These are phyloP conservation scores for Pochonia chlamydosporia DNA, from an alignment of 2,329 filamentous ascomycete species.

Conservation along the genomic window DNA sequence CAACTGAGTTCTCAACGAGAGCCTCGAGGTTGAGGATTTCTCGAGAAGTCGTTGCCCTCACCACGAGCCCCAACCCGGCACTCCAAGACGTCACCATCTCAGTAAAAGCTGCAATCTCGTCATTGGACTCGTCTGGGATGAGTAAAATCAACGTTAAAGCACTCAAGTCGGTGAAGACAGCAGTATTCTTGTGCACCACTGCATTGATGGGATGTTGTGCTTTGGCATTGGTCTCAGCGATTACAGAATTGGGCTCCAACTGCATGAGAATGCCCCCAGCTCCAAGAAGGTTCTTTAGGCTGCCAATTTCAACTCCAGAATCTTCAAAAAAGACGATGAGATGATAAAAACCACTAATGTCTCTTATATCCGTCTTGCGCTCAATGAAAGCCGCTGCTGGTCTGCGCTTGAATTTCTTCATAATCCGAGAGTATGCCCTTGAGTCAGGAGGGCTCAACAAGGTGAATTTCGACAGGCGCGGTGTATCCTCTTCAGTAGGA, in stretches of 20 bases:
- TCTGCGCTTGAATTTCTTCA: slow-evolving; percentile 11
- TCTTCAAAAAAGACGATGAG: slow-evolving; percentile 22
- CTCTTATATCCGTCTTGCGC: slow-evolving; percentile 14
- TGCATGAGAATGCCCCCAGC: slow-evolving; percentile 22
- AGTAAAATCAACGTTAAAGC: slow-evolving; percentile 2
- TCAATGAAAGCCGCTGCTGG: slow-evolving; percentile 22
- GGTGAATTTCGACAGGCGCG: slow-evolving; percentile 28
- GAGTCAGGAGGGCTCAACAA: slow-evolving; percentile 15
- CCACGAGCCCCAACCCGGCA: background rate
- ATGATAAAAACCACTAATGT: slow-evolving; percentile 24
- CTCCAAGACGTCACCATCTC: background rate
- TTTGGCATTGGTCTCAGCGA: background rate
- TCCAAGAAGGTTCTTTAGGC: slow-evolving; percentile 19
- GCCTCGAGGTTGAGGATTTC: slow-evolving; percentile 5
- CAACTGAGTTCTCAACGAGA: slow-evolving; percentile 20
- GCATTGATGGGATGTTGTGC: background rate
- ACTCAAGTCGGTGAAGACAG: background rate
- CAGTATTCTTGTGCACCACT: slow-evolving; percentile 1
- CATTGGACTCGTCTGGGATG: background rate
- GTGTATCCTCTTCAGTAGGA: slow-evolving; percentile 15
- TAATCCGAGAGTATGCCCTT: slow-evolving; percentile 4
- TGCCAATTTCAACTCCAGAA: slow-evolving; percentile 8
- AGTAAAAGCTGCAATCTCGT: background rate
- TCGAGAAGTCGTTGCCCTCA: background rate
- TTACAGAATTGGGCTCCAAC: too few relatives aligned